These are phyloP conservation scores for Sanghuangporus weigelae DNA, from an alignment of 1,284 basidiomycete species.

Conservation along the genomic window DNA sequence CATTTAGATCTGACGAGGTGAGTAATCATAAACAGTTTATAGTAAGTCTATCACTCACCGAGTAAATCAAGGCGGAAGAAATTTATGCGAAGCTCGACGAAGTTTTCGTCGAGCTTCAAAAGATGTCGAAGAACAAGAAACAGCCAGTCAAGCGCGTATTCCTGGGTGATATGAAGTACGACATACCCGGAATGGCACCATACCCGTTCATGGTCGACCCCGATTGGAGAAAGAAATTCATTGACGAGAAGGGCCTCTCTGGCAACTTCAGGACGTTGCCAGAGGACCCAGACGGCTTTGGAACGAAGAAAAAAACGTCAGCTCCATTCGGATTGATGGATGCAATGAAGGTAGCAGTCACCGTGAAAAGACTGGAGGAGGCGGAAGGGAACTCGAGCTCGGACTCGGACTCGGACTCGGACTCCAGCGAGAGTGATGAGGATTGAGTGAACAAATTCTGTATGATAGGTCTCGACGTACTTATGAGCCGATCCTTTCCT, in stretches of 20 bases:
- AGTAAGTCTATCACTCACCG: background rate
- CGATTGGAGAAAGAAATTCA: background rate
- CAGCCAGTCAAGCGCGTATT: background rate
- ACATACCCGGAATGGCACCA: background rate
- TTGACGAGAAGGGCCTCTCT: background rate
- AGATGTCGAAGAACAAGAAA: background rate
- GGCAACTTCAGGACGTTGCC: background rate
- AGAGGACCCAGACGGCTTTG: slow-evolving; percentile 4
- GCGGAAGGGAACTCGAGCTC: no score
- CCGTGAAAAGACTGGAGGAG: no score
- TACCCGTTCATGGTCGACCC: slow-evolving; percentile 10
- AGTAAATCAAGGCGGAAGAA: background rate
- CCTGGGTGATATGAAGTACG: background rate
- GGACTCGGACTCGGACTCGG: no score
- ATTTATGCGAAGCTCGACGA: slow-evolving; percentile 2
- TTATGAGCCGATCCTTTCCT: no score
- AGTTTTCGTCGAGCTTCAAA: background rate
- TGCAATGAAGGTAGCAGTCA: no score
- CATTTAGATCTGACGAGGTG: slow-evolving; percentile 2
- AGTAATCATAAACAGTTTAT: background rate
- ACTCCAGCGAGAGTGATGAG: no score
- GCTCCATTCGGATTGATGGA: no score
- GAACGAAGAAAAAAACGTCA: background rate
- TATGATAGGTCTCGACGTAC: background rate
- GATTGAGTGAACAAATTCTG: no score